phyloP scores from a whole-genome alignment of 2,329 filamentous ascomycete genomes.

The Sporothrix variecibatus region DNA sequence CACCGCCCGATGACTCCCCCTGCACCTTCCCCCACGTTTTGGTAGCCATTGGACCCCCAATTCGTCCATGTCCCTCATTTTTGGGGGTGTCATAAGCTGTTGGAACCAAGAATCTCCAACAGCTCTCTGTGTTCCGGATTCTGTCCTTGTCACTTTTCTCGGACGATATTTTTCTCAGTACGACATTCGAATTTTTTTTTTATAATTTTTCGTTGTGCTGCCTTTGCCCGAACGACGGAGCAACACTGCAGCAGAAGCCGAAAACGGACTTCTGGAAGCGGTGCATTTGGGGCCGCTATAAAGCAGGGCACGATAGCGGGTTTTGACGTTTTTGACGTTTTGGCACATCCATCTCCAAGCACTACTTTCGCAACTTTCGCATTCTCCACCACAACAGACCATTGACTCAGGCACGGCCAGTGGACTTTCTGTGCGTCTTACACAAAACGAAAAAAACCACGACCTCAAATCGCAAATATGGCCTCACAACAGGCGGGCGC shows the following conservation, averaged over 20 bases:
- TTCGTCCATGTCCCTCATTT: neutral
- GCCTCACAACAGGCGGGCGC: conserved; percentile 15
- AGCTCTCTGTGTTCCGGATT: neutral
- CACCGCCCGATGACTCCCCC: conserved; percentile 29
- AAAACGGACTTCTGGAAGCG: neutral
- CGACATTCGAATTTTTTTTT: neutral
- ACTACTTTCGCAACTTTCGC: neutral
- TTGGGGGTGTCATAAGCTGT: neutral
- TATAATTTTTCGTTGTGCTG: neutral
- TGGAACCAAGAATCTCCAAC: neutral
- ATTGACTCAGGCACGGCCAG: neutral
- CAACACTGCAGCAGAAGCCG: neutral
- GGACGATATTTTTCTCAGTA: neutral
- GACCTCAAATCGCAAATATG: conserved; percentile 12
- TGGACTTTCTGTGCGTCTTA: neutral
- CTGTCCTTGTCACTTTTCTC: neutral
- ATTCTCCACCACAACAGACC: neutral
- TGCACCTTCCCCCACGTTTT: conserved; percentile 16
- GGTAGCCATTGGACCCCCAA: conserved; percentile 17
- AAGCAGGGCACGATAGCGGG: neutral
- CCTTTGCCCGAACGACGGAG: neutral
- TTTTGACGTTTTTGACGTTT: neutral
- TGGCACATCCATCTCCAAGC: neutral
- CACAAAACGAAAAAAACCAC: neutral
- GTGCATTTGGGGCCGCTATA: conserved; percentile 1